Base-by-base conservation (phyloP, 495 filamentous ascomycete species). In the Penicillium nucicola region DNA sequence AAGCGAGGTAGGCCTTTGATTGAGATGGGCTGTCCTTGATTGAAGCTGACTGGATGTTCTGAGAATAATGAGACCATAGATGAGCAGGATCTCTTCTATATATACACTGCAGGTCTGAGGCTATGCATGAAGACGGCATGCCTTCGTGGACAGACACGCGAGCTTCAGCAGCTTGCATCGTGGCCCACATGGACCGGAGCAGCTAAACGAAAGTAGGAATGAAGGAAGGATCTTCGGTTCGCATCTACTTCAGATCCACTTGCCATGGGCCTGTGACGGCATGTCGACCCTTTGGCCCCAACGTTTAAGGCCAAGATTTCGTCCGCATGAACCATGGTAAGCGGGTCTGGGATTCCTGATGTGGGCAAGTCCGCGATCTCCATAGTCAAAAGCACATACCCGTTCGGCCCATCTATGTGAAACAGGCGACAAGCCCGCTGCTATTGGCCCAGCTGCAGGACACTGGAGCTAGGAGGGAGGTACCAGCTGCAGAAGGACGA, bases 151-250 rank as follows among this genome's bases (percentile, higher is more conserved):
- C 46, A 22, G 17, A 49, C 52, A 65, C 53, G 61, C 58, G 61
- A 64, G 61, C 40, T 59, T 48, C 48, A 52, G 58, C 42, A 55
- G 38, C 42, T 56, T 51, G 31, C 48, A 56, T 48, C 50, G 39
- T 48, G 56, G 56, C 49, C 62, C 62, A 65, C 59, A 65, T 65
- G 60, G 60, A 44, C 39, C 19, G 35, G 42, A 43, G 30, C 17
- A 56, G 38, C 45, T 53, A 45, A 58, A 32, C 42, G 20, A 48
- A 48, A 40, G 50, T 42, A 50, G 48, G 49, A 60, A 60, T 60
- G 54, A 53, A 45, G 53, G 42, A 60, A 51, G 42, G 56, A 62
- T 62, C 58, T 44, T 58, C 58, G 48, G 48, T 48, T 51, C 42
- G 48, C 48, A 52, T 46, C 44, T n/a, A 55, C 48, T 43, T 41